phyloP scores from a whole-genome alignment of 2,329 filamentous ascomycete species.

The Talaromyces atroroseus region DNA sequence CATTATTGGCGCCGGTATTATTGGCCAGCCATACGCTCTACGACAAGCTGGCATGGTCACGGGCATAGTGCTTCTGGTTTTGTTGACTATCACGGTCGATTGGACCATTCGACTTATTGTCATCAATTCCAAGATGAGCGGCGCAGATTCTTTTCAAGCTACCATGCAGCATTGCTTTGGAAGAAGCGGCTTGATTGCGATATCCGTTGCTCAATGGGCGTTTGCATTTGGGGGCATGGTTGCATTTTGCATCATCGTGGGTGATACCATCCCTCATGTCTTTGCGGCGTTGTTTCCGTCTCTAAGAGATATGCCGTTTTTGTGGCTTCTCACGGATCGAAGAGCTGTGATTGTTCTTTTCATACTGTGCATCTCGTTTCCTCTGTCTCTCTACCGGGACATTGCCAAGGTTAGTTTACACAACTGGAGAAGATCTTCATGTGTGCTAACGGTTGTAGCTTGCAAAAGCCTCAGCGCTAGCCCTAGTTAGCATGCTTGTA shows the following conservation, averaged over 20 bases:
- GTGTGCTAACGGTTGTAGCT: slow-evolving; percentile 54
- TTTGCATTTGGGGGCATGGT: slow-evolving; percentile 99
- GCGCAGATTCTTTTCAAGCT: slow-evolving; percentile 87
- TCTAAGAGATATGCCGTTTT: slow-evolving; percentile 63
- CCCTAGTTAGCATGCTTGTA: slow-evolving; percentile 84
- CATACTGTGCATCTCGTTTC: slow-evolving; percentile 78
- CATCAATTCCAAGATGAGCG: slow-evolving; percentile 93
- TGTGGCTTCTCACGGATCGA: slow-evolving; percentile 77
- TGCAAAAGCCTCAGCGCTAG: slow-evolving; percentile 90
- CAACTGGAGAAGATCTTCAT: not conserved
- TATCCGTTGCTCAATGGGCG: slow-evolving; percentile 88
- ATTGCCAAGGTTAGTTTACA: slow-evolving; percentile 72
- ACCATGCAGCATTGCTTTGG: slow-evolving; percentile 97
- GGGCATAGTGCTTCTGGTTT: slow-evolving; percentile 71
- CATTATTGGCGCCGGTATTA: slow-evolving; percentile 75
- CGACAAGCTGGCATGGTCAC: slow-evolving; percentile 80
- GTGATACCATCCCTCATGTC: slow-evolving; percentile 92
- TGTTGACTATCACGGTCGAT: slow-evolving; percentile 78
- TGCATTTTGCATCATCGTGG: slow-evolving; percentile 94
- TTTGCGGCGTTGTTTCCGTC: slow-evolving; percentile 75
- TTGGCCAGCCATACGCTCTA: slow-evolving; percentile 92
- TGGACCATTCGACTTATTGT: slow-evolving; percentile 98
- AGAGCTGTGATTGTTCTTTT: slow-evolving; percentile 83
- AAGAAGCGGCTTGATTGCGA: slow-evolving; percentile 77
- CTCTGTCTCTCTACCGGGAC: slow-evolving; percentile 87